These are phyloP conservation scores for Candida argentea DNA, from an alignment of 805 yeast genomes.

Conservation along the genomic window DNA sequence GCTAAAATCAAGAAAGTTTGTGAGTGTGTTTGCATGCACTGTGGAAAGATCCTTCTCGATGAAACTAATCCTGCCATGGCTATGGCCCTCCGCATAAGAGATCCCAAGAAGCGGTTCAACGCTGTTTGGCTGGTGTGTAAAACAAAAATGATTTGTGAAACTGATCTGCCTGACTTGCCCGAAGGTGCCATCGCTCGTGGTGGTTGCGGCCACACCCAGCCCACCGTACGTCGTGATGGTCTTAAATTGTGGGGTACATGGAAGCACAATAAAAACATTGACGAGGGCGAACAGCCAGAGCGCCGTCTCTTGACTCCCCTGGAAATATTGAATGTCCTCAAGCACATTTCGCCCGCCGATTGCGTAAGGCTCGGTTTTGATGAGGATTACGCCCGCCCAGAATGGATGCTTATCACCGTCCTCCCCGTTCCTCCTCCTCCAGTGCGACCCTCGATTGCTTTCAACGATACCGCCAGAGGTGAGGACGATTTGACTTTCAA, in stretches of 20 bases:
- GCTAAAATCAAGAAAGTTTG: slow-evolving; percentile 90
- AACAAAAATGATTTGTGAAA: slow-evolving; percentile 91
- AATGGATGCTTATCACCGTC: slow-evolving; percentile 96
- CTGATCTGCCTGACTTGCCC: slow-evolving; percentile 59
- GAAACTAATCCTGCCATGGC: slow-evolving; percentile 77
- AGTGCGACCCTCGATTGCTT: slow-evolving; percentile 96
- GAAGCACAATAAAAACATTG: slow-evolving; percentile 78
- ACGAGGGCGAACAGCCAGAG: slow-evolving; percentile 85
- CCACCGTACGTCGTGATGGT: slow-evolving; percentile 92
- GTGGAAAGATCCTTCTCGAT: slow-evolving; percentile 89
- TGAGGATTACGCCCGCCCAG: slow-evolving; percentile 96
- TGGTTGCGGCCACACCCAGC: slow-evolving; percentile 97
- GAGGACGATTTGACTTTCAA: slow-evolving; percentile 98
- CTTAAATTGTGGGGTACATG: slow-evolving; percentile 96
- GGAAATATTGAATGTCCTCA: slow-evolving; percentile 85
- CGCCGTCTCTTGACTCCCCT: slow-evolving; percentile 79
- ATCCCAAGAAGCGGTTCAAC: slow-evolving; percentile 91
- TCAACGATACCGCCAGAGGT: slow-evolving; percentile 96
- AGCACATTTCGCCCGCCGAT: slow-evolving; percentile 82
- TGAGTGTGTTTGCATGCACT: slow-evolving; percentile 97
- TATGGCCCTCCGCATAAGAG: slow-evolving; percentile 79
- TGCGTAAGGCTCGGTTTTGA: slow-evolving; percentile 77
- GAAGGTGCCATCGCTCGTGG: slow-evolving; percentile 56
- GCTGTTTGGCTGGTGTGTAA: slow-evolving; percentile 94
- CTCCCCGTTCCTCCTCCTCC: slow-evolving; percentile 99